phyloP scores from a whole-genome alignment of 2,329 filamentous ascomycete species.

The Fusarium algeriense region DNA sequence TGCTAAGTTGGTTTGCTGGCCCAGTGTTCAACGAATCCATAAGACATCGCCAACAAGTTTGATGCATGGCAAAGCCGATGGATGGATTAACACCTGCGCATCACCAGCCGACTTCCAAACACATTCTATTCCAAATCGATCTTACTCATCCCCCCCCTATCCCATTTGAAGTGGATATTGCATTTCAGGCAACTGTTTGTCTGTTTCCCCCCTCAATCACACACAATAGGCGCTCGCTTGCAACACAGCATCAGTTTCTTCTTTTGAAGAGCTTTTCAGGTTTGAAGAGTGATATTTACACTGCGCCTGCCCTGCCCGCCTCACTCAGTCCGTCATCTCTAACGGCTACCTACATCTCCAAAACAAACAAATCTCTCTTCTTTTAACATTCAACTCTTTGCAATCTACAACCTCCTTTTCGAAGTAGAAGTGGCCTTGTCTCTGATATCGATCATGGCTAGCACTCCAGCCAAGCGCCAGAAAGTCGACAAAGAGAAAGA shows the following conservation, averaged over 20 bases:
- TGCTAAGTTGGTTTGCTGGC: too few relatives aligned
- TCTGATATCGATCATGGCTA: not conserved
- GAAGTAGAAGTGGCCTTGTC: not conserved
- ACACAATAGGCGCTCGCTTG: not conserved
- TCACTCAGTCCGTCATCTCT: not conserved
- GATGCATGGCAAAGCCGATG: not conserved
- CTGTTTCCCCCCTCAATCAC: not conserved
- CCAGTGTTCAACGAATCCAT: not conserved
- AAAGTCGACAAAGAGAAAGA: not conserved
- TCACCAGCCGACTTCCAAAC: not conserved
- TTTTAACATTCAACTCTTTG: not conserved
- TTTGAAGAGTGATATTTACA: not conserved
- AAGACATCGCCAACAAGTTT: not conserved
- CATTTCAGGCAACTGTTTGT: not conserved
- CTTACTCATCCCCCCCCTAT: too few relatives aligned
- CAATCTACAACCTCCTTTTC: not conserved
- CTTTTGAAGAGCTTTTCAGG: not conserved
- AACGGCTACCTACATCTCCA: not conserved
- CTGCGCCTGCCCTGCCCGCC: not conserved
- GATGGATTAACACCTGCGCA: not conserved
- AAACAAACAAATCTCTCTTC: not conserved
- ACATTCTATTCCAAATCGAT: not conserved
- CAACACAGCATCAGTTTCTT: not conserved
- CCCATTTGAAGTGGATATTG: too few relatives aligned
- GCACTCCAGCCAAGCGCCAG: not conserved